Percentiles rank a stretch among this genome's conserved stretches.
Conservation (phyloP, 192 early-diverging fungal genomes). For the Rhizoclosmatium globosum region DNA sequence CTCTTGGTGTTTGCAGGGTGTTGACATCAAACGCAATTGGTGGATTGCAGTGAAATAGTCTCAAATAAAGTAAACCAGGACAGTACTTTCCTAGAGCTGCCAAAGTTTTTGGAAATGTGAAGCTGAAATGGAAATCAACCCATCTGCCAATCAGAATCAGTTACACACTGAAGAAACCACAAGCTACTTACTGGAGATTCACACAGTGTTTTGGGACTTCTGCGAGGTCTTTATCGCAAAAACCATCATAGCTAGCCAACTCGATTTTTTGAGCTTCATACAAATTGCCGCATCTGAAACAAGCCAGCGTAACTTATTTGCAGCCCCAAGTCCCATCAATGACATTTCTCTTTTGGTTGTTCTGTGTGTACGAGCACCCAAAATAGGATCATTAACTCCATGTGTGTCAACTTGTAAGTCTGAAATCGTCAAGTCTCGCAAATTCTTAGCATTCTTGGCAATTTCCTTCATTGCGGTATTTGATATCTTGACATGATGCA, state of each 20-base stretch:
- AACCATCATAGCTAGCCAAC: slow-evolving; percentile 44
- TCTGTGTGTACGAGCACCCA: not conserved
- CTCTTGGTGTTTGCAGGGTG: too few species aligned
- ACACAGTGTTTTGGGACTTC: slow-evolving; percentile 32
- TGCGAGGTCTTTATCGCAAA: slow-evolving; percentile 46
- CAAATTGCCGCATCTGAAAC: slow-evolving; percentile 38
- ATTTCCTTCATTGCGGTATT: slow-evolving; percentile 39
- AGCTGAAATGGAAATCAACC: slow-evolving; percentile 57
- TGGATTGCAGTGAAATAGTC: slow-evolving; percentile 39
- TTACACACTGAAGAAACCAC: not conserved
- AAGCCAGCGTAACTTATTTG: slow-evolving; percentile 45
- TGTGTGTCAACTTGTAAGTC: slow-evolving; percentile 43
- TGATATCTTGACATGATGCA: slow-evolving; percentile 48
- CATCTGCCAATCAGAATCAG: slow-evolving; percentile 37
- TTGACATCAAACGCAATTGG: slow-evolving; percentile 6
- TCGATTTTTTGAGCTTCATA: slow-evolving; percentile 51
- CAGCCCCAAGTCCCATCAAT: slow-evolving; percentile 17
- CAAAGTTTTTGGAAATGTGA: slow-evolving; percentile 52
- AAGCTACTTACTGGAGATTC: slow-evolving; percentile 40
- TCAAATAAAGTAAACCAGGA: slow-evolving; percentile 44
- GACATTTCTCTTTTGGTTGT: slow-evolving; percentile 14
- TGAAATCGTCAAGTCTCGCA: slow-evolving; percentile 53
- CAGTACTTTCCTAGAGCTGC: slow-evolving; percentile 40
- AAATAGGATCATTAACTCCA: not conserved
- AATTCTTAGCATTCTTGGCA: slow-evolving; percentile 1